Percentiles rank a stretch among this genome's conserved stretches.
Conservation (phyloP, 176 grass and related monocot species). For the Musa acuminata region DNA sequence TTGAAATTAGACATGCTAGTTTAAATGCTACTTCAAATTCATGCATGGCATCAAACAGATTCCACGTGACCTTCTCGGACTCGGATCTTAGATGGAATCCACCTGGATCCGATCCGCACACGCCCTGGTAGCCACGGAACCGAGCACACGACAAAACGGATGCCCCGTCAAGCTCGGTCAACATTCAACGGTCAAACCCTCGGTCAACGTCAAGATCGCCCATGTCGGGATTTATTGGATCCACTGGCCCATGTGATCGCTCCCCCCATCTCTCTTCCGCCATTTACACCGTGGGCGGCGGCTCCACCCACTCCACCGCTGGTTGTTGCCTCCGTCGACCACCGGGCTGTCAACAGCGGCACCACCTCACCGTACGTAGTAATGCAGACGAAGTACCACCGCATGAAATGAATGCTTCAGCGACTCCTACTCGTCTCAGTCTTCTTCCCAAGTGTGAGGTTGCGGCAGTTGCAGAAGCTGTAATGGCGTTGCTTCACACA, state of each 20-base stretch:
- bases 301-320: constrained; percentile 4
- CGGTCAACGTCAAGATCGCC: background rate
- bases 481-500: background rate
- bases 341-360: background rate
- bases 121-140: no score
- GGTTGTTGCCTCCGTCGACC: background rate
- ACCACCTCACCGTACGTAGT: background rate
- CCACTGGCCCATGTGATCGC: background rate
- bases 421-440: background rate
- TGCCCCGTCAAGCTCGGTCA: background rate
- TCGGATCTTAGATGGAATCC: no score
- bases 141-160: background rate
- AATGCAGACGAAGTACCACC: background rate
- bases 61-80: no score
- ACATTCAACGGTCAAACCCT: background rate
- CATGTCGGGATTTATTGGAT: background rate
- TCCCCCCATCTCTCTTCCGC: background rate
- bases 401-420: background rate
- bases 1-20: no score
- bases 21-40: no score
- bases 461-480: background rate
- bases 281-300: background rate
- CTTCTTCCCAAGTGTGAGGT: background rate
- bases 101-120: no score
- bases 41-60: no score